Conservation (phyloP, 2,329 filamentous ascomycete species). For the Colletotrichum karsti region DNA sequence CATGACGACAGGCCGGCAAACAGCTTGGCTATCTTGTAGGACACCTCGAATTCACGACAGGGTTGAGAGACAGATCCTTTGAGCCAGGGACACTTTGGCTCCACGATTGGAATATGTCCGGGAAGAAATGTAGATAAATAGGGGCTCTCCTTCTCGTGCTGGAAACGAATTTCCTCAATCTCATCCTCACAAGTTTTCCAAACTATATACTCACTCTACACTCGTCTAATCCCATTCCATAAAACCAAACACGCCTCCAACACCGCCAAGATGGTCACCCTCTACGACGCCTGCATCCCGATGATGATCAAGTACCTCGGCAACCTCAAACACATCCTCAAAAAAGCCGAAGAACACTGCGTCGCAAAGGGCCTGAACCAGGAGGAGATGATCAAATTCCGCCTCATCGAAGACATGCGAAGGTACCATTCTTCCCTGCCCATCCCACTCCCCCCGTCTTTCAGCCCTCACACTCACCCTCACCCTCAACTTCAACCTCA, state of each 20-base stretch:
- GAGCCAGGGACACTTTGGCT: no score
- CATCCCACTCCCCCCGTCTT: not conserved
- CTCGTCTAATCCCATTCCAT: no score
- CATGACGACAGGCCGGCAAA: not conserved
- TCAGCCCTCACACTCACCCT: not conserved
- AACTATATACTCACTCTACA: no score
- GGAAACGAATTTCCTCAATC: not conserved
- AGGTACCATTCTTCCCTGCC: not conserved
- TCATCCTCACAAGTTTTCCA: rapidly evolving
- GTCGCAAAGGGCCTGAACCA: conserved; percentile 8
- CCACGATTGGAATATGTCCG: no score
- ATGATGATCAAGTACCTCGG: conserved; percentile 39
- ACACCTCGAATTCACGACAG: no score
- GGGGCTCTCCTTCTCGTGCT: no score
- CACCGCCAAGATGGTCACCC: conserved; percentile 16
- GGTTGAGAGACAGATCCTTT: no score
- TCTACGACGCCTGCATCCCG: conserved; percentile 30
- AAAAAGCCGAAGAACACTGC: conserved; percentile 22
- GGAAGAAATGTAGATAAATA: no score
- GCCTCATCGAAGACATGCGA: conserved; percentile 32
- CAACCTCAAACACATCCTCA: conserved; percentile 33
- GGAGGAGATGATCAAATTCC: conserved; percentile 31
- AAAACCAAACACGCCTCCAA: rapidly evolving
- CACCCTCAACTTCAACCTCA: not conserved
- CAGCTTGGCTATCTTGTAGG: no score